phyloP scores from a whole-genome alignment of 108 stramenopile genomes.

The Nitzschia sp. region DNA sequence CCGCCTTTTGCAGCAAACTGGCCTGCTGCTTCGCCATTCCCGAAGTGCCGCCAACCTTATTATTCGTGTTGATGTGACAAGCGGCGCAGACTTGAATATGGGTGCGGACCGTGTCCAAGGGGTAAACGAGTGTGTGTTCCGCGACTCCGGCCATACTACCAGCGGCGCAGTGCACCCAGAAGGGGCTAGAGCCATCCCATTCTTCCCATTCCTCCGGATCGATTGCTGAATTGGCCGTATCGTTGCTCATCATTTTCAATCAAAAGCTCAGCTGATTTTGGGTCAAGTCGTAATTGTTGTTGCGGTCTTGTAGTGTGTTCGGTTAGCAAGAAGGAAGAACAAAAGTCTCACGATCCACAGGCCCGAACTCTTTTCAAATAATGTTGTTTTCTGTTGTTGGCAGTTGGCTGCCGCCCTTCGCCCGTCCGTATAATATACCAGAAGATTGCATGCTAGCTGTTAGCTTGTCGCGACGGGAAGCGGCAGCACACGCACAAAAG shows the following conservation, averaged over 20 bases:
- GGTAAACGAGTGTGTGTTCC: slow-evolving; percentile 94
- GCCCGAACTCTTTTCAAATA: too few species aligned
- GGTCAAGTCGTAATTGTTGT: too few species aligned
- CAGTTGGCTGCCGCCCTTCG: too few species aligned
- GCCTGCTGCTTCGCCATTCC: not conserved
- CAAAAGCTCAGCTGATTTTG: too few species aligned
- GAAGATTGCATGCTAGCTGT: too few species aligned
- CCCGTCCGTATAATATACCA: too few species aligned
- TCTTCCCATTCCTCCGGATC: slow-evolving; percentile 94
- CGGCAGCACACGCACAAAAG: too few species aligned
- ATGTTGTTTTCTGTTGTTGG: too few species aligned
- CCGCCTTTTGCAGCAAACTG: slow-evolving; percentile 7
- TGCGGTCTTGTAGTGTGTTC: too few species aligned
- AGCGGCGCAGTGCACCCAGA: slow-evolving; percentile 93
- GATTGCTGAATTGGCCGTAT: not conserved
- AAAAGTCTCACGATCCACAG: too few species aligned
- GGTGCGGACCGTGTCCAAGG: slow-evolving; percentile 97
- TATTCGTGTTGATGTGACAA: slow-evolving; percentile 32
- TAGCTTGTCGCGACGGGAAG: too few species aligned
- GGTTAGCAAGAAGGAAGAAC: too few species aligned
- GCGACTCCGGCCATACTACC: slow-evolving; percentile 94
- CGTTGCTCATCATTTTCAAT: not conserved
- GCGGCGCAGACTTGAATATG: slow-evolving; percentile 88
- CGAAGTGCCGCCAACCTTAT: not conserved
- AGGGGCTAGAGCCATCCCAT: slow-evolving; percentile 91